These are phyloP conservation scores for Earliella scabrosa DNA, from an alignment of 1,284 basidiomycete species.

Conservation along the genomic window DNA sequence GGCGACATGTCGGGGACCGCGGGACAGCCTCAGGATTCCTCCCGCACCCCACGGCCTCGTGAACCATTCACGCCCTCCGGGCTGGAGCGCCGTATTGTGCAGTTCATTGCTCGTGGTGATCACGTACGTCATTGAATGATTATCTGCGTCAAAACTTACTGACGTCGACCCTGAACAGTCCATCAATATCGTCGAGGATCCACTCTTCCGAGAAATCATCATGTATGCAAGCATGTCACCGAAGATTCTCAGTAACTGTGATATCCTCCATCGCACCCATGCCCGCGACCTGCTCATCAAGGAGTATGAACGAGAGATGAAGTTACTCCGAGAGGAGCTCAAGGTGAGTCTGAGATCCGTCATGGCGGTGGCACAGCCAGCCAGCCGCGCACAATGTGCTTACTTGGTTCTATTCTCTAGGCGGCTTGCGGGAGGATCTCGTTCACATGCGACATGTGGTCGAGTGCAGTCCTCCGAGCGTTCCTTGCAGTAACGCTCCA, in stretches of 20 bases:
- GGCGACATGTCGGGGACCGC: too few species aligned
- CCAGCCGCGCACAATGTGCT: neutral
- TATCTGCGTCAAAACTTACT: neutral
- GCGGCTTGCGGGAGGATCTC: conserved; percentile 25
- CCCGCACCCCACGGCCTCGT: neutral
- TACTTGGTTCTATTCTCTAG: neutral
- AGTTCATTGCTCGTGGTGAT: conserved; percentile 7
- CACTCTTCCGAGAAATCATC: conserved; percentile 4
- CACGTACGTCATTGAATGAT: too few species aligned
- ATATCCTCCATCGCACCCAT: conserved; percentile 11
- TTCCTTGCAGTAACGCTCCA: conserved; percentile 28
- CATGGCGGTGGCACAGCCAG: too few species aligned
- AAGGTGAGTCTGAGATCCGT: neutral
- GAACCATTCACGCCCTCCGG: conserved; percentile 5
- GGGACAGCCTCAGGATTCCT: too few species aligned
- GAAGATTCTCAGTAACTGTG: neutral
- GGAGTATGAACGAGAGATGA: neutral
- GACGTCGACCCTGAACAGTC: neutral
- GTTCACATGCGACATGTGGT: conserved; percentile 27
- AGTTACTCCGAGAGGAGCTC: neutral
- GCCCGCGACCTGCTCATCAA: neutral
- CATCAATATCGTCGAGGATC: conserved; percentile 8
- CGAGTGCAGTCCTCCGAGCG: conserved; percentile 1
- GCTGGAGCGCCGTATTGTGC: neutral
- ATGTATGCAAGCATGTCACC: conserved; percentile 9